Conservation (phyloP, 169 alveolate species). For the Plasmodium malariae region DNA sequence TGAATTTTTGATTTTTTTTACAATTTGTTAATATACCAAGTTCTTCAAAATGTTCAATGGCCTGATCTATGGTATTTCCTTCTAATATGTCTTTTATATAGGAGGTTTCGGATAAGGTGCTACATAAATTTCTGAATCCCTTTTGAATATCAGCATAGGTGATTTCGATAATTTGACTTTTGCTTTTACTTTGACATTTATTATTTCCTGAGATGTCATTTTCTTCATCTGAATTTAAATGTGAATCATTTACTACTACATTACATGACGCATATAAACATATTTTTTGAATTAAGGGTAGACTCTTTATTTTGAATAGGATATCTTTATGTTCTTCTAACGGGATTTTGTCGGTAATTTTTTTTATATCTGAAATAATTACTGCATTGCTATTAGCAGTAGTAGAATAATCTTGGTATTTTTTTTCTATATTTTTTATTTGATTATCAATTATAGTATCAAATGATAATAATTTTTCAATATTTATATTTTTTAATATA, state of each 20-base stretch:
- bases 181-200: constrained; percentile 1
- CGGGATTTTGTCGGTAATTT: constrained; percentile 64
- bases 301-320: constrained; percentile 46
- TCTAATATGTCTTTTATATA: constrained; percentile 58
- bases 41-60: constrained; percentile 73
- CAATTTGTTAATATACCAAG: constrained; percentile 62
- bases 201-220: background rate
- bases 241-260: constrained; percentile 46
- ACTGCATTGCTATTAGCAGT: constrained; percentile 32
- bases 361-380: constrained; percentile 69
- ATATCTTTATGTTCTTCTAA: constrained; percentile 73
- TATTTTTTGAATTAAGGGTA: constrained; percentile 65
- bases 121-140: constrained; percentile 52
- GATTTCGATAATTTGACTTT: constrained; percentile 56
- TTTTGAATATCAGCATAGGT: constrained; percentile 64
- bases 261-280: constrained; percentile 63
- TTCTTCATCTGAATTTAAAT: constrained; percentile 33
- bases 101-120: constrained; percentile 44
- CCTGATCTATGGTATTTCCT: constrained; percentile 67
- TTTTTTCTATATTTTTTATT: constrained; percentile 50
- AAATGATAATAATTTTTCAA: constrained; percentile 46
- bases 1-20: constrained; percentile 61
- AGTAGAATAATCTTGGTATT: constrained; percentile 16
- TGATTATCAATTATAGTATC: constrained; percentile 58
- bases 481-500: constrained; percentile 31